These are phyloP conservation scores for Mycena indigotica DNA, from an alignment of 768 basidiomycete species.

Conservation along the genomic window DNA sequence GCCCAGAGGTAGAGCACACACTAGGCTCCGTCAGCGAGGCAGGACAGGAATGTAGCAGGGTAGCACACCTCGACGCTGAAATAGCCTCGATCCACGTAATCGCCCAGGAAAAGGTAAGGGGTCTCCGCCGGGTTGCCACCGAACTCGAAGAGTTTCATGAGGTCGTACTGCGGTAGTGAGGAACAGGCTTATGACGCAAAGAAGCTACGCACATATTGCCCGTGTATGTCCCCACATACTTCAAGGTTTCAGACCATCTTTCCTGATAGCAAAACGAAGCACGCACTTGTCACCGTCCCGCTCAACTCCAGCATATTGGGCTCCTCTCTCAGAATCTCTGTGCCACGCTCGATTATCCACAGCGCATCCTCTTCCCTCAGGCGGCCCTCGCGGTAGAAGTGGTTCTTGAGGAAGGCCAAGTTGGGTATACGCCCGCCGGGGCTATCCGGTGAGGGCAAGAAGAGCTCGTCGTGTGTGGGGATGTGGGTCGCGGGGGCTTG, in stretches of 20 bases:
- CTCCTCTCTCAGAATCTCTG: conserved; percentile 79
- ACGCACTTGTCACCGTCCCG: conserved; percentile 94
- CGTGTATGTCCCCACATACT: conserved; percentile 98
- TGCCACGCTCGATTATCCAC: conserved; percentile 87
- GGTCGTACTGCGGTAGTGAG: conserved; percentile 66
- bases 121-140: conserved; percentile 94
- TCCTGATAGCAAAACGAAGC: conserved; percentile 9
- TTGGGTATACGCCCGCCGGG: conserved; percentile 76
- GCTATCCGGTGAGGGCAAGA: conserved; percentile 62
- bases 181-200: conserved; percentile 6
- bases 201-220: conserved; percentile 84
- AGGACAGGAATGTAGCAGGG: conserved; percentile 3
- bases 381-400: conserved; percentile 96
- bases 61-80: conserved; percentile 87
- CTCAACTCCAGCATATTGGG: conserved; percentile 92
- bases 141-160: conserved; percentile 95
- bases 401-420: conserved; percentile 95
- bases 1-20: conserved; percentile 98
- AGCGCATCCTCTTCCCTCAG: conserved; percentile 93
- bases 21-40: conserved; percentile 42
- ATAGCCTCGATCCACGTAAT: conserved; percentile 92
- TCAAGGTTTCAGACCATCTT: background rate
- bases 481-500: conserved; percentile 95
- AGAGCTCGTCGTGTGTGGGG: conserved; percentile 94
- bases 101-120: conserved; percentile 88